phyloP scores from a whole-genome alignment of 352 stramenopile genomes.

The Pythium aristosporum region DNA sequence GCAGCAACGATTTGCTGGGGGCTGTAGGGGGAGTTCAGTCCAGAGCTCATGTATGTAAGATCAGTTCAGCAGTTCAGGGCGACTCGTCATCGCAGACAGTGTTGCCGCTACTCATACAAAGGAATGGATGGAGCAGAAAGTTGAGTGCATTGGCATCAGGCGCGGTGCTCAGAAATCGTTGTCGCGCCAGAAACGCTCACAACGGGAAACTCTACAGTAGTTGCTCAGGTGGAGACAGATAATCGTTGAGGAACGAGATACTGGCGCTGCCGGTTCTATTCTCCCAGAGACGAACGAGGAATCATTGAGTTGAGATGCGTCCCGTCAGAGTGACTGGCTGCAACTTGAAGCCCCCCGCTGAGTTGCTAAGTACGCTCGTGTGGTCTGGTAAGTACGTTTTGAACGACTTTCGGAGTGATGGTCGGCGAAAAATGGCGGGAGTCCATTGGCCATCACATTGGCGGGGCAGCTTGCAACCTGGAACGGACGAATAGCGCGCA shows the following conservation, averaged over 20 bases:
- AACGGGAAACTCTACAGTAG: background rate
- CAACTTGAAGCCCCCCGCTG: background rate
- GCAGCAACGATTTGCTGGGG: constrained; percentile 2
- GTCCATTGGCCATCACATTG: too few relatives aligned
- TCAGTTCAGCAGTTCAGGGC: constrained; percentile 1
- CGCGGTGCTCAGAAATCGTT: background rate
- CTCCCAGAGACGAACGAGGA: constrained; percentile 1
- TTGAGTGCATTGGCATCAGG: background rate
- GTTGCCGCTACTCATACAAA: constrained; percentile 2
- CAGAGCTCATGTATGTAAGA: background rate
- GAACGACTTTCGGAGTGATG: background rate
- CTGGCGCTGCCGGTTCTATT: background rate
- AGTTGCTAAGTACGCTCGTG: constrained; percentile 5
- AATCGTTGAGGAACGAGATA: background rate
- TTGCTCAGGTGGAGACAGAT: background rate
- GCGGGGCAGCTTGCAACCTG: background rate
- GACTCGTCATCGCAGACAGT: background rate
- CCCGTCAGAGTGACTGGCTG: background rate
- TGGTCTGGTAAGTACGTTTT: constrained; percentile 7
- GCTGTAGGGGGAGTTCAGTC: background rate
- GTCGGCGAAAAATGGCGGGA: constrained; percentile 19
- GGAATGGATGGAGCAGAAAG: background rate
- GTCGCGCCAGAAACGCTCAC: constrained; percentile 9
- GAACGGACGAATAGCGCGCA: background rate
- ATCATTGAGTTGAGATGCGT: constrained; percentile 1